Base-by-base conservation (phyloP, 2,329 filamentous ascomycete genomes). In the Cadophora malorum region DNA sequence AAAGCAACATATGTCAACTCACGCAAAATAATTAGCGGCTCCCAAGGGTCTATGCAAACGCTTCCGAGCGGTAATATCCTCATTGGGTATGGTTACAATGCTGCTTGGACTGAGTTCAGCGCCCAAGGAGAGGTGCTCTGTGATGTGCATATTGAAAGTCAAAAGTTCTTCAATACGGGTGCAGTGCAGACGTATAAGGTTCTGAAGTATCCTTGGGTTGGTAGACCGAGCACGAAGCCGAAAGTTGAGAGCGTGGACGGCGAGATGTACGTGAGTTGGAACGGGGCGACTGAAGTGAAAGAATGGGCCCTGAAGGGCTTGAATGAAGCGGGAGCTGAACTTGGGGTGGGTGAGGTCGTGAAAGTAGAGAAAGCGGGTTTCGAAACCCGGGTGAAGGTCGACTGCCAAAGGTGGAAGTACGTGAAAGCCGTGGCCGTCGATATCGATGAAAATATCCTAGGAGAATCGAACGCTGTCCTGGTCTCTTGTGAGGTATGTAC, bases 181-280 rank as follows among this genome's bases (percentile, higher is more conserved):
- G 66, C 31, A 1, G 61, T 67, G n/a, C 62, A 62, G 25, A 65
- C 53, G 6, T 67, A 80, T 55, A 76, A 77, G 8, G 77, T 76
- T 0, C 78, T 78, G 65, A 72, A 77, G 21, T 74, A 74, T 31
- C 76, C 78, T 50, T 80, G 78, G 78, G 77, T 76, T 2, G 78
- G 78, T 4, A 60, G 72, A 0, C 76, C 79, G 0, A 73, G 67
- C 10, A 78, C 79, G 38, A 71, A 71, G 0, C 79, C 79, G 1
- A 73, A 77, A 0, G 74, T 79, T 14, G 14, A 5, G 9, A 55
- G 62, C n/a, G 3, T 50, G 4, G 38, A 65, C 10, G 60, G 47
- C 7, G 33, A 41, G 35, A 8, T 78, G 4, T 88, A 83, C 74
- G 83, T 86, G 1, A 85, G 82, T 6, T 85, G 83, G 83, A 85